Conservation (phyloP, 371 early-diverging fungal genomes). For the Dinochytrium kinnereticum region DNA sequence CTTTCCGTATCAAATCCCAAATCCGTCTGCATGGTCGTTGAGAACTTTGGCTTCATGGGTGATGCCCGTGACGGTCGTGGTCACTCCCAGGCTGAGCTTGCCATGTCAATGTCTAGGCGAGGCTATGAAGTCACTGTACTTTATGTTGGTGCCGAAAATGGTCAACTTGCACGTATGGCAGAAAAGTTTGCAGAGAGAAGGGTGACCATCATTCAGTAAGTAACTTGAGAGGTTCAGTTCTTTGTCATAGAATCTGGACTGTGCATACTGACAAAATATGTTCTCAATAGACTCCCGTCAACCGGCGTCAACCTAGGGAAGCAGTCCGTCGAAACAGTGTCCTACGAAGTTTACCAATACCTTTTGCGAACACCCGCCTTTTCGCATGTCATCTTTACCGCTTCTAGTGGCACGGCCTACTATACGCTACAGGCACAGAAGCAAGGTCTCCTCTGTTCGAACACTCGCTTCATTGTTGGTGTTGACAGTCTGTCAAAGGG, state of each 20-base stretch:
- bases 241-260: constrained; percentile 4
- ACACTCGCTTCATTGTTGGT: constrained; percentile 32
- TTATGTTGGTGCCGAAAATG: constrained; percentile 31
- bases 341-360: constrained; percentile 38
- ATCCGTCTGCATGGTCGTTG: constrained; percentile 34
- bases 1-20: too few relatives aligned
- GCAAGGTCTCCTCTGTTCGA: constrained; percentile 36
- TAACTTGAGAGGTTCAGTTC: background rate
- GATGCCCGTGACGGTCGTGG: constrained; percentile 10
- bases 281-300: constrained; percentile 26
- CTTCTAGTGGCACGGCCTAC: constrained; percentile 34
- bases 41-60: constrained; percentile 32
- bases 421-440: constrained; percentile 37
- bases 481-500: constrained; percentile 29
- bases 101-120: constrained; percentile 17
- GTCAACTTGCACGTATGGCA: constrained; percentile 22
- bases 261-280: too few relatives aligned
- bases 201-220: constrained; percentile 30
- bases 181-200: constrained; percentile 14
- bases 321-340: constrained; percentile 19
- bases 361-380: constrained; percentile 3
- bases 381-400: constrained; percentile 37
- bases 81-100: constrained; percentile 25
- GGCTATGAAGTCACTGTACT: constrained; percentile 36
- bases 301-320: constrained; percentile 28